These are phyloP conservation scores for Nematocida sp. DNA, from an alignment of 371 early-diverging fungal genomes.

Conservation along the genomic window DNA sequence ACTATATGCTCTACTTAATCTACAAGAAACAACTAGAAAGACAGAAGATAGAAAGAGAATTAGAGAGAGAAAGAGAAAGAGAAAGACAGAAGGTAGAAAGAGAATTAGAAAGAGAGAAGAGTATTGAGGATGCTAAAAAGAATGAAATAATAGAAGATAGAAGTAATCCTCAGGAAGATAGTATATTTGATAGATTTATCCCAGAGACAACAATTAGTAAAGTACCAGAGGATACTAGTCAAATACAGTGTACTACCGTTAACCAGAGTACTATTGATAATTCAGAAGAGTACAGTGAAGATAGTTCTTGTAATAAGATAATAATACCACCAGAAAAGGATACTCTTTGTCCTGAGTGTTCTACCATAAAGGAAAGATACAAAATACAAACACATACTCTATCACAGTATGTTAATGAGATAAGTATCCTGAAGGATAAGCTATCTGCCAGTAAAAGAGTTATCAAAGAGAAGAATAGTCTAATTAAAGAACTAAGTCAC, in stretches of 20 bases:
- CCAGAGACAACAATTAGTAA: too few relatives aligned
- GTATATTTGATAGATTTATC: too few relatives aligned
- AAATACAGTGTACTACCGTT: too few relatives aligned
- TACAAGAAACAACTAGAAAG: not conserved
- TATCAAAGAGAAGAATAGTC: constrained; percentile 20
- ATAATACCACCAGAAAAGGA: not conserved
- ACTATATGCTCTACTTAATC: too few relatives aligned
- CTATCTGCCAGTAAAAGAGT: not conserved
- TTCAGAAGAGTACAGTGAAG: not conserved
- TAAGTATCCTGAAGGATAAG: not conserved
- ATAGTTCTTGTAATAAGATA: not conserved
- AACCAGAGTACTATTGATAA: too few relatives aligned
- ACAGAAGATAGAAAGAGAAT: not conserved
- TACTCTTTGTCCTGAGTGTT: not conserved
- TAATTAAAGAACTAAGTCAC: constrained; percentile 34
- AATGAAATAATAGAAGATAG: too few relatives aligned
- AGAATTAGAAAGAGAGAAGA: constrained; percentile 5
- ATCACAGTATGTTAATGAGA: not conserved
- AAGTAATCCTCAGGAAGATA: too few relatives aligned
- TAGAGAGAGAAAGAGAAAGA: not conserved
- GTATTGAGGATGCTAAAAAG: too few relatives aligned
- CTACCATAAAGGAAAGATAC: constrained; percentile 15
- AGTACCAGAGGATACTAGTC: too few relatives aligned
- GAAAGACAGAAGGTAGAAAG: not conserved
- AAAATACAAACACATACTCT: not conserved